These are phyloP conservation scores for Hypoxylon fragiforme DNA, from an alignment of 495 filamentous ascomycete species.

Conservation along the genomic window DNA sequence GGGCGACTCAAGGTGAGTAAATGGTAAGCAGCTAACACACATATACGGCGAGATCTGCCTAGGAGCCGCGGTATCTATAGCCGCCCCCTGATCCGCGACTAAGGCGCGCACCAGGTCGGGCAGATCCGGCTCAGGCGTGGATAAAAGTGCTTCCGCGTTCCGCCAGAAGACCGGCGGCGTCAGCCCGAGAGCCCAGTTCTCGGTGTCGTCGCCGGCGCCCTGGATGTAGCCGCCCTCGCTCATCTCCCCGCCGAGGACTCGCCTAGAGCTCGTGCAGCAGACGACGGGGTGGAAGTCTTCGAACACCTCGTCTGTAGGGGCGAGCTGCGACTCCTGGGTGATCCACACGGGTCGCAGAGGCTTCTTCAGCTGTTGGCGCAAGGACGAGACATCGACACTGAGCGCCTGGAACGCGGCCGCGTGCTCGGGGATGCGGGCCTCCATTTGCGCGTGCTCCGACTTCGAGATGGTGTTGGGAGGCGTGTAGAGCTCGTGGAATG, in stretches of 20 bases:
- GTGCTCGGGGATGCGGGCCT: conserved; percentile 66
- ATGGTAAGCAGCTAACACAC: conserved; percentile 37
- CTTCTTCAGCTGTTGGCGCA: conserved; percentile 49
- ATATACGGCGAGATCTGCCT: conserved; percentile 42
- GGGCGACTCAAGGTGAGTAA: conserved; percentile 6
- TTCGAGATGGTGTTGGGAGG: conserved; percentile 67
- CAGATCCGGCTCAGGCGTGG: conserved; percentile 64
- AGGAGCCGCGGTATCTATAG: conserved; percentile 32
- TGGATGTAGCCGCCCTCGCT: conserved; percentile 82
- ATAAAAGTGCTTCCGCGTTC: conserved; percentile 58
- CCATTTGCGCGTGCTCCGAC: conserved; percentile 82
- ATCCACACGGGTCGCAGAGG: conserved; percentile 70
- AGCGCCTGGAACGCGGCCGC: conserved; percentile 59
- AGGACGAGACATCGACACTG: conserved; percentile 35
- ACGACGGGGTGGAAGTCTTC: conserved; percentile 68
- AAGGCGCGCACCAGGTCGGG: conserved; percentile 63
- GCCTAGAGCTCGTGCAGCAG: conserved; percentile 77
- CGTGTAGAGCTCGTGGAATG: conserved; percentile 59
- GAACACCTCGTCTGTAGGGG: conserved; percentile 46
- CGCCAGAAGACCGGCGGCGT: conserved; percentile 80
- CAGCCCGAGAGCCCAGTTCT: conserved; percentile 82
- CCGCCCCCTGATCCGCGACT: conserved; percentile 37
- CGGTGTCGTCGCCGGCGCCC: conserved; percentile 90
- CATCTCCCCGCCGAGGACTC: conserved; percentile 65
- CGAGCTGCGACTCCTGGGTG: conserved; percentile 47